Base-by-base conservation (phyloP, 768 basidiomycete genomes). In the Lactarius trivialis region DNA sequence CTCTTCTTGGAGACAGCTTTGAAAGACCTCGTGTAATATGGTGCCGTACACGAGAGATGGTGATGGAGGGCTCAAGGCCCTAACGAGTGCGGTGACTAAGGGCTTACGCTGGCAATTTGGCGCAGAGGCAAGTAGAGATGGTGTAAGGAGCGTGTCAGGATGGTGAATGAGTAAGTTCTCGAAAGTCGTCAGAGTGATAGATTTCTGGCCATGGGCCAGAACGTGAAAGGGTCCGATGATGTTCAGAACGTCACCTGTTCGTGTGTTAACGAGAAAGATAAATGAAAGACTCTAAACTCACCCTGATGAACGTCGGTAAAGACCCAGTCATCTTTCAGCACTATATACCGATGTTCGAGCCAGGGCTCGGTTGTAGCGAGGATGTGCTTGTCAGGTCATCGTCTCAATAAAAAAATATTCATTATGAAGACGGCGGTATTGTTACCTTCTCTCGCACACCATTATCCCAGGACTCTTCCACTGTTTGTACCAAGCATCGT, bases 11-110 rank as follows among this genome's bases (percentile, higher is more conserved):
- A 98, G 76, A 67, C 91, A 93, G 0, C 79, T 76, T 71, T 98
- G 94, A 77, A 97, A 84, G 36, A 98, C 86, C 66, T 93, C 87
- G 68, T 99, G 97, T 6, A 97, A 80, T 73, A 98, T 85, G 68
- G 88, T 97, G 39, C 97, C 97, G 85, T 93, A 98, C 0, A 96
- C 78, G 12, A 91, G 77, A 6, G 86, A 78, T 2, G 89, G 86
- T 0, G 85, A 83, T 15, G 76, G 74, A 63, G 86, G 85, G 7
- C 80, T 82, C 0, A 79, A 75, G 0, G 84, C 81, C 41, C 82
- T 84, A 48, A 88, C 73, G 56, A 87, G 77, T 48, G 78, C 75
- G 45, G 83, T 84, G 33, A 99, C 76, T n/a, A 98, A 78, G 0
- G 96, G 91, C 73, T 88, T 91, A 11, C 97, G 86, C 24, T 83